Conservation (phyloP, 768 basidiomycete genomes). For the Crepidotus variabilis region DNA sequence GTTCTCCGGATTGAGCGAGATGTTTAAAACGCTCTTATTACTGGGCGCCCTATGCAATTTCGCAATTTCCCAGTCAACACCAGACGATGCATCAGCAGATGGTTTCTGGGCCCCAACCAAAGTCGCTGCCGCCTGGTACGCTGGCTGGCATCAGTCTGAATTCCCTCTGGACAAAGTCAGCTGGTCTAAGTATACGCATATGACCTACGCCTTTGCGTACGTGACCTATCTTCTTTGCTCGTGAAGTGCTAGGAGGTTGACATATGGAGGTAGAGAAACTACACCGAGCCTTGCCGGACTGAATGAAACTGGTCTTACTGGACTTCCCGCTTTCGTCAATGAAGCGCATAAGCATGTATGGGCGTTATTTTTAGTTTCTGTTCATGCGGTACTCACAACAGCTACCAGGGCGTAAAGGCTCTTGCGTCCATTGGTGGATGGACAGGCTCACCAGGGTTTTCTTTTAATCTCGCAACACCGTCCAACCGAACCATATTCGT, state of each 20-base stretch:
- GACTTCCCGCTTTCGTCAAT: constrained; percentile 56
- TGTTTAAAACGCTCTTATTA: neutral
- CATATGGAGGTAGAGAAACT: constrained; percentile 26
- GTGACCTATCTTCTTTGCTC: constrained; percentile 22
- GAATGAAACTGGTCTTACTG: constrained; percentile 39
- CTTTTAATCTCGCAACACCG: constrained; percentile 54
- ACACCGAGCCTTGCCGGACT: constrained; percentile 32
- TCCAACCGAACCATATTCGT: constrained; percentile 63
- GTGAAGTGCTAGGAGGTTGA: neutral
- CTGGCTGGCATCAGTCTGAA: constrained; percentile 57
- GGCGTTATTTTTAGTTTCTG: neutral
- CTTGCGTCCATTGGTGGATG: constrained; percentile 68
- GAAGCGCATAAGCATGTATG: constrained; percentile 40
- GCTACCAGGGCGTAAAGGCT: constrained; percentile 49
- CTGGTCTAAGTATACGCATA: constrained; percentile 65
- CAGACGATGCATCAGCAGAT: neutral
- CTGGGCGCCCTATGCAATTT: neutral
- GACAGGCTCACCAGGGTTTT: constrained; percentile 62
- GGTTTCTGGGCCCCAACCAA: neutral
- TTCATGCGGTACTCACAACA: neutral
- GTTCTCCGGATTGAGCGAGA: neutral
- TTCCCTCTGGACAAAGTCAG: constrained; percentile 52
- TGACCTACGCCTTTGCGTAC: constrained; percentile 72
- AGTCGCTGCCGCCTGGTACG: constrained; percentile 60
- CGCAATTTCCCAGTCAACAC: constrained; percentile 2